Conservation (phyloP, 108 stramenopile genomes). For the Poteriospumella lacustris region DNA sequence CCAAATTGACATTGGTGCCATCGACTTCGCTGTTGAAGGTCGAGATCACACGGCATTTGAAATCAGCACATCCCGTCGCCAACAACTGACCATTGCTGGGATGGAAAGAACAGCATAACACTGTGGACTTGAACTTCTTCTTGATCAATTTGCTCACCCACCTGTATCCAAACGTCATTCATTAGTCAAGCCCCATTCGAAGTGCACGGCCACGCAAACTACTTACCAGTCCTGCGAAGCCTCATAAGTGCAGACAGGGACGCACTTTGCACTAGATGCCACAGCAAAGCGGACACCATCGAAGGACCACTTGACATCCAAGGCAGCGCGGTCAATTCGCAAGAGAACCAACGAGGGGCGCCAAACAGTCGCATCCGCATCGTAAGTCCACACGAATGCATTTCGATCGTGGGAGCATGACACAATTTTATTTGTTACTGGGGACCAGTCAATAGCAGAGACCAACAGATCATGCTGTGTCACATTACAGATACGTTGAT, state of each 20-base stretch:
- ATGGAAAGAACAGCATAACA: constrained; percentile 47
- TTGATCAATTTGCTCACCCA: constrained; percentile 61
- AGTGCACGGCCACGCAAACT: no score
- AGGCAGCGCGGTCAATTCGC: constrained; percentile 56
- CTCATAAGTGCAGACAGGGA: constrained; percentile 57
- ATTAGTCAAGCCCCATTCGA: no score
- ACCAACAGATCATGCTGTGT: constrained; percentile 52
- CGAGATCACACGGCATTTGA: constrained; percentile 48
- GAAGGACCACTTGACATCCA: constrained; percentile 57
- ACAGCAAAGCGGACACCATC: constrained; percentile 60
- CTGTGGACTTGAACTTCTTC: constrained; percentile 57
- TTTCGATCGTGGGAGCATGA: constrained; percentile 63
- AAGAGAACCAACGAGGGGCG: constrained; percentile 51
- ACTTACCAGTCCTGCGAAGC: constrained; percentile 53
- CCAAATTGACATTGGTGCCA: neutral
- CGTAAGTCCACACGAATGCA: constrained; percentile 61
- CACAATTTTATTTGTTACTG: constrained; percentile 58
- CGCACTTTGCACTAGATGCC: constrained; percentile 51
- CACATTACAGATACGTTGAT: neutral
- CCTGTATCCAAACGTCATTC: no score
- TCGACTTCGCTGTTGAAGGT: constrained; percentile 27
- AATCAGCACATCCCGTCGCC: constrained; percentile 53
- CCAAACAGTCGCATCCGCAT: constrained; percentile 39
- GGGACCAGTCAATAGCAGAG: constrained; percentile 57
- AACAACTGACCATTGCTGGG: constrained; percentile 49